These are phyloP conservation scores for Salix koriyanagi DNA, from an alignment of 345 rosid genomes.

Conservation along the genomic window DNA sequence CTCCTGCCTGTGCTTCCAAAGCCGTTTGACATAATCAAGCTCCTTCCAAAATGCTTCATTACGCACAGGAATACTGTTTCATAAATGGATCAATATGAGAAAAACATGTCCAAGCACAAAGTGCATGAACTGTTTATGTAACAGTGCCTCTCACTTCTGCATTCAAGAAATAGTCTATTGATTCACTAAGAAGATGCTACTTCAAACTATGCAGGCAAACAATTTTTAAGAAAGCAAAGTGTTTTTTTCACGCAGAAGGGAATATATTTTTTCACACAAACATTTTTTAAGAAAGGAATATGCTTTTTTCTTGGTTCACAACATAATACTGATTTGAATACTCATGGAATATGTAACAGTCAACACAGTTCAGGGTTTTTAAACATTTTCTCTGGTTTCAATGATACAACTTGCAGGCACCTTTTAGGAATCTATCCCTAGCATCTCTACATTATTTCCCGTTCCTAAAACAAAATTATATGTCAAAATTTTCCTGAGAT, in stretches of 20 bases:
- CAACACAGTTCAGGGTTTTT: neutral
- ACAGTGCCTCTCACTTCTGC: neutral
- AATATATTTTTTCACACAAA: neutral
- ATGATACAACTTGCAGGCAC: neutral
- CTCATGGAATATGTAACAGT: neutral
- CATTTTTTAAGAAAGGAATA: neutral
- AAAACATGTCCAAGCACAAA: neutral
- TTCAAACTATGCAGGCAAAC: neutral
- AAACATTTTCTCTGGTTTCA: neutral
- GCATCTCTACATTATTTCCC: neutral
- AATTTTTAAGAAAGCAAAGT: neutral
- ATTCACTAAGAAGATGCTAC: neutral
- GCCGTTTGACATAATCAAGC: constrained; percentile 41
- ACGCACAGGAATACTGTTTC: constrained; percentile 53
- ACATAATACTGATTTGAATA: neutral
- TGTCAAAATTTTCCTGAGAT: neutral
- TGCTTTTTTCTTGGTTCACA: neutral
- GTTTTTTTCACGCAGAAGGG: neutral
- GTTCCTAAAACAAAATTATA: neutral
- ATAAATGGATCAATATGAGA: neutral
- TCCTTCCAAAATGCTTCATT: constrained; percentile 61
- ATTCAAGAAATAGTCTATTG: neutral
- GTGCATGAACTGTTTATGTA: neutral
- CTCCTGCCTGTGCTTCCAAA: constrained; percentile 57
- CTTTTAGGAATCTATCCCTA: neutral